Evolutionary conservation across 805 yeast genomes (phyloP), one percentile per base, ranked within the genome.

Genomic region (Kluyveromyces aestuarii): DNA sequence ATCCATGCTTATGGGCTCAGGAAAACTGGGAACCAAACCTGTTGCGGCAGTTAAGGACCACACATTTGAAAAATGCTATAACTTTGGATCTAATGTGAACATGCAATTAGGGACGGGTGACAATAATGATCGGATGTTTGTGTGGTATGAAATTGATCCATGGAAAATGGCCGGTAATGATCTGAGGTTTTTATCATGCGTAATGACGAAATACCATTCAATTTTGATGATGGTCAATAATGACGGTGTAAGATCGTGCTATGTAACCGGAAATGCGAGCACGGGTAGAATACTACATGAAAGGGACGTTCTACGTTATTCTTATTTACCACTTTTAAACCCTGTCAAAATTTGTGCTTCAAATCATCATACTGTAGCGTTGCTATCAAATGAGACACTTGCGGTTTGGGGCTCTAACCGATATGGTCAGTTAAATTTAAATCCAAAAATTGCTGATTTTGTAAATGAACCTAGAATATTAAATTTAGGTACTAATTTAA

Each of bases 371-470:
- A 70, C 87, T 0, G 56, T 88, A 9, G 83, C 76, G 0, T 55
- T 85, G 18, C 75, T 84, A 0, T 57, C 67, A 0, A 55, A 64
- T 14, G 80, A 80, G 37, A 73, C 74, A n/a, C 68, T 87, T 1
- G 84, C 72, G 52, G 66, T 89, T 0, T 90, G 96, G 95, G 97
- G 97, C 0, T 72, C 79, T 51, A 87, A 87, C 57, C 70, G 73
- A 16, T 74, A 64, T 60, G 76, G 75, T n/a, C 95, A 86, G 60
- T 63, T 87, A 11, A 55, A 57, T 35, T 10, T 55, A 7, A 47
- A 45, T 0, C 61, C 71, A 11, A 67, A 61, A 46, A 66, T 54
- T 41, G 48, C 63, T 2, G 53, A n/a, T 40, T 62, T 46, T 43
- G 59, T 55, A 8, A 19, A 44, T 25, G 50, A 48, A 19, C 45